Evolutionary conservation across 768 basidiomycete species (phyloP).

Genomic region (Calocera viscosa): DNA sequence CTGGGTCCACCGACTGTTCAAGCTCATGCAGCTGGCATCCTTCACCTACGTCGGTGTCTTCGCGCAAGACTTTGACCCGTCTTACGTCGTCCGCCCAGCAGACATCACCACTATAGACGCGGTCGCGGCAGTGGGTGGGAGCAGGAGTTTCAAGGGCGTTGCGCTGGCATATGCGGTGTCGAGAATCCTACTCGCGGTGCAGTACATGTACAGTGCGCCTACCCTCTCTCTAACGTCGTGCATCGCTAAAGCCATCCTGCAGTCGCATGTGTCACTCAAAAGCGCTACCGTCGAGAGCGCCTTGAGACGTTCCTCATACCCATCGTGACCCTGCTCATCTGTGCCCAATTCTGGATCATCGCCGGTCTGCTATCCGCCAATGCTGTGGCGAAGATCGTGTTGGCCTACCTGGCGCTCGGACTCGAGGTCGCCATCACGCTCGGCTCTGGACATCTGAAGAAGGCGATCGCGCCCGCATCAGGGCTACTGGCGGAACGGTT

Average conservation of each 20-base stretch:
- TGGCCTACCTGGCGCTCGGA: background rate
- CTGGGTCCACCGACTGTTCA: slow-evolving; percentile 10
- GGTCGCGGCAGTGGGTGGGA: background rate
- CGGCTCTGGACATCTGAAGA: background rate
- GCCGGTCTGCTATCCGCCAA: background rate
- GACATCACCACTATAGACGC: background rate
- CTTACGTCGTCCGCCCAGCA: background rate
- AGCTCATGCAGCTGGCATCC: slow-evolving; percentile 5
- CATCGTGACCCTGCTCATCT: background rate
- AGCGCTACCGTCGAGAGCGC: background rate
- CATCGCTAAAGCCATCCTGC: background rate
- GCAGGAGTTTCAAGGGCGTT: background rate
- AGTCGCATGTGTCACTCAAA: background rate
- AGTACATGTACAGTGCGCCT: background rate
- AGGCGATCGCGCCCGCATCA: background rate
- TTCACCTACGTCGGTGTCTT: slow-evolving; percentile 9
- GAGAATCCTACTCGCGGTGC: background rate
- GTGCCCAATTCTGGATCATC: background rate
- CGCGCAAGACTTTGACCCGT: slow-evolving; percentile 10
- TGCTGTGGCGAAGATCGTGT: background rate
- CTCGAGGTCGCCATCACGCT: background rate
- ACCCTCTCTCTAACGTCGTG: background rate
- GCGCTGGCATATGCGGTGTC: background rate
- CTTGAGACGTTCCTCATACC: background rate
- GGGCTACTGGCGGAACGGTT: background rate